These are phyloP conservation scores for Amphibolis antarctica DNA, from an alignment of 106 monocot genomes.

Conservation along the genomic window DNA sequence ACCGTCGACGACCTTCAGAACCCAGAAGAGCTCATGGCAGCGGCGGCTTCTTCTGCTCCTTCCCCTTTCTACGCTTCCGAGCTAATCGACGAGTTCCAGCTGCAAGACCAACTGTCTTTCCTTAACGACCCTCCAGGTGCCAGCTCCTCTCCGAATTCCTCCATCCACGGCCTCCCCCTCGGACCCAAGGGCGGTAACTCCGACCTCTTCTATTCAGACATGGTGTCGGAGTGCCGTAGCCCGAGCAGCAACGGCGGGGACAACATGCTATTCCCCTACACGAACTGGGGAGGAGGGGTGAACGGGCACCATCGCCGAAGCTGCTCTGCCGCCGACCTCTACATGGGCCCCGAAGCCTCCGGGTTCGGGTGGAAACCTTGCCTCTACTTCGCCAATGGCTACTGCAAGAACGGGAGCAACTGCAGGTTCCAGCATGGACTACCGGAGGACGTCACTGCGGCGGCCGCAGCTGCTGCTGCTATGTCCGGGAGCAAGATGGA, in stretches of 20 bases:
- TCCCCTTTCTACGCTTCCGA: conserved; percentile 23
- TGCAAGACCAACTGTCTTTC: conserved; percentile 60
- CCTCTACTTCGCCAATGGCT: conserved; percentile 77
- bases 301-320: conserved; percentile 27
- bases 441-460: conserved; percentile 23
- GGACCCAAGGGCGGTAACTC: background rate
- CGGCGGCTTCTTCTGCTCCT: conserved; percentile 4
- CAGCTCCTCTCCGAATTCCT: background rate
- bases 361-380: conserved; percentile 75
- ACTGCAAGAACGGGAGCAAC: conserved; percentile 76
- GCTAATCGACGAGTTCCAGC: conserved; percentile 54
- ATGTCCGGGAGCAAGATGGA: conserved; percentile 28
- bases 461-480: background rate
- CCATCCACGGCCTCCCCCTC: conserved; percentile 7
- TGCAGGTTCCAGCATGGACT: conserved; percentile 69
- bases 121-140: conserved; percentile 32
- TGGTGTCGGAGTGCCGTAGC: conserved; percentile 25
- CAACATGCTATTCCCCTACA: conserved; percentile 25
- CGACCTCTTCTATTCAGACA: conserved; percentile 20
- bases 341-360: conserved; percentile 27
- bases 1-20: conserved; percentile 16
- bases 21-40: conserved; percentile 14
- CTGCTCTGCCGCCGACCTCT: conserved; percentile 47
- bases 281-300: conserved; percentile 19
- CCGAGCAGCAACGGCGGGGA: conserved; percentile 19